Evolutionary conservation across 352 stramenopile species (phyloP).

Genomic region (Phytophthora lateralis): DNA sequence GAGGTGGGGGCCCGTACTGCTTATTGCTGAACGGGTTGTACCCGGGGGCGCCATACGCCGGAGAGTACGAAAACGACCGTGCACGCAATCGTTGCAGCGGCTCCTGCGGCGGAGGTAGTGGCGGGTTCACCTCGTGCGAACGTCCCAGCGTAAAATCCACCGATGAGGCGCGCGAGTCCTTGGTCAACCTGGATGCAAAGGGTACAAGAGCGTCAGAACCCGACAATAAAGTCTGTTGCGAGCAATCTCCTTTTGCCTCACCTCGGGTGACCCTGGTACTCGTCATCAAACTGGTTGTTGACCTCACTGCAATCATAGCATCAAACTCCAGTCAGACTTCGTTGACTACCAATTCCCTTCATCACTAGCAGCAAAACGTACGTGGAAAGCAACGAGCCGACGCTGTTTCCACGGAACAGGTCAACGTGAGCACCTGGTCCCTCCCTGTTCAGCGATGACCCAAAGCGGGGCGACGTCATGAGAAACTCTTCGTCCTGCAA

Average conservation of each 20-base stretch:
- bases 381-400: conserved; percentile 35
- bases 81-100: conserved; percentile 71
- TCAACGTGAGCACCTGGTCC: conserved; percentile 17
- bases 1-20: conserved; percentile 42
- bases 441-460: conserved; percentile 30
- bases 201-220: conserved; percentile 10
- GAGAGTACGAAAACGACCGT: conserved; percentile 80
- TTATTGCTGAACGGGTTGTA: conserved; percentile 61
- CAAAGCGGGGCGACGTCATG: conserved; percentile 61
- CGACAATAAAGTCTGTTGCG: neutral
- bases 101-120: conserved; percentile 68
- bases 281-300: conserved; percentile 41
- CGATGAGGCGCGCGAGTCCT: conserved; percentile 75
- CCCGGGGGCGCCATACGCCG: conserved; percentile 53
- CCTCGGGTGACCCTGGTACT: conserved; percentile 40
- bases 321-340: conserved; percentile 17
- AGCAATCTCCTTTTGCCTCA: conserved; percentile 7
- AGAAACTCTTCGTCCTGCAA: conserved; percentile 73
- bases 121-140: conserved; percentile 58
- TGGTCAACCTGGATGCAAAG: conserved; percentile 39
- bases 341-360: neutral
- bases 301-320: conserved; percentile 30
- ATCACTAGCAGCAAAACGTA: conserved; percentile 23
- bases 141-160: conserved; percentile 76
- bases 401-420: conserved; percentile 36